Conservation (phyloP, 164 flowering plant species). For the Chimonanthus praecox region DNA sequence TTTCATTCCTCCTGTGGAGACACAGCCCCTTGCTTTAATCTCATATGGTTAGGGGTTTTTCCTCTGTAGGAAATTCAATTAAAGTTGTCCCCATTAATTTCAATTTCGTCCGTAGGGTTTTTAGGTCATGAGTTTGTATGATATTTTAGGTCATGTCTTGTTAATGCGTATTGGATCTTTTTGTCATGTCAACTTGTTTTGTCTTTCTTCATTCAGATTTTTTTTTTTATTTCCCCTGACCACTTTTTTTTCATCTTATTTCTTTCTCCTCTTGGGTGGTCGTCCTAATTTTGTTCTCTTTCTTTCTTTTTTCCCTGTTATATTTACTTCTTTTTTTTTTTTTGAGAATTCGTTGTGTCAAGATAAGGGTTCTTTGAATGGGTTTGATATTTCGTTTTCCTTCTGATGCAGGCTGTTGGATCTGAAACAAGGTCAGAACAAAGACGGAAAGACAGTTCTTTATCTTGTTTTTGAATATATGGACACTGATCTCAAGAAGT, state of each 20-base stretch:
- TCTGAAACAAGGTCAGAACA: slow-evolving; percentile 87
- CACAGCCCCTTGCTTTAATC: neutral
- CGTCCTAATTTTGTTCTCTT: neutral
- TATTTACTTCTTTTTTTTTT: neutral
- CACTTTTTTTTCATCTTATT: neutral
- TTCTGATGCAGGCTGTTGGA: slow-evolving; percentile 52
- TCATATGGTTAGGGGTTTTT: neutral
- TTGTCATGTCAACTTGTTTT: too few relatives aligned
- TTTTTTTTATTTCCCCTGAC: neutral
- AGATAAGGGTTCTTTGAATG: neutral
- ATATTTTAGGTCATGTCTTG: too few relatives aligned
- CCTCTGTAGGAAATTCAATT: neutral
- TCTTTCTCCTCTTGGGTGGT: neutral
- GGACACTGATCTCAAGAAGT: slow-evolving; percentile 94
- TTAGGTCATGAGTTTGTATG: too few relatives aligned
- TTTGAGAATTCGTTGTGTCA: neutral
- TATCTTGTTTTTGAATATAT: slow-evolving; percentile 92
- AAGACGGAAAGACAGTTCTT: slow-evolving; percentile 88
- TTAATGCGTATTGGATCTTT: too few relatives aligned
- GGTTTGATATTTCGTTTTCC: neutral
- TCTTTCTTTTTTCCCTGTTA: neutral
- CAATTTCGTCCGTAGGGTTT: too few relatives aligned
- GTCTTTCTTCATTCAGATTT: too few relatives aligned
- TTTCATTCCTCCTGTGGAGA: too few relatives aligned
- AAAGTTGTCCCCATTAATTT: neutral